A percentile compares a stretch with the other conserved stretches of the same genome.
phyloP scores from a whole-genome alignment of 371 early-diverging fungal species.

The Mucor piriformis region DNA sequence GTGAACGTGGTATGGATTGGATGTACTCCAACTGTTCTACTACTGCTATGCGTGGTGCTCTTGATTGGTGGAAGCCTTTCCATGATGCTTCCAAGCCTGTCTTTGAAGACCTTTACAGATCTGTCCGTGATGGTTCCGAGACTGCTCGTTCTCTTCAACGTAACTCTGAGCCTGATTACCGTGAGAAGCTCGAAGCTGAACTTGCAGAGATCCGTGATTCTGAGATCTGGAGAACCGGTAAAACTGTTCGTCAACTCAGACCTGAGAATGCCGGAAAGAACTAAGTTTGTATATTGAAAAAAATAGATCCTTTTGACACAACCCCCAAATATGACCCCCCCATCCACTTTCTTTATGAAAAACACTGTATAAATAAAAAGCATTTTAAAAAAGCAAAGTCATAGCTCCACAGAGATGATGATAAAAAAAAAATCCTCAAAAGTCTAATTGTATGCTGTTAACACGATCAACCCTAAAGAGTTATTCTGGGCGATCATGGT shows the following conservation, averaged over 20 bases:
- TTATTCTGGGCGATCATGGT: no score
- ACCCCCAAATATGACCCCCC: constrained; percentile 1
- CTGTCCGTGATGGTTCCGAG: constrained; percentile 89
- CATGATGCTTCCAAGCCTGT: constrained; percentile 93
- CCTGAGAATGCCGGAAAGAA: constrained; percentile 71
- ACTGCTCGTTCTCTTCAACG: constrained; percentile 86
- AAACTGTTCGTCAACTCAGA: constrained; percentile 86
- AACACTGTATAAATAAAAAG: not conserved
- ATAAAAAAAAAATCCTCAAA: no score
- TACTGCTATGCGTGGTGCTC: constrained; percentile 94
- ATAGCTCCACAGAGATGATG: no score
- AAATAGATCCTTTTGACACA: not conserved
- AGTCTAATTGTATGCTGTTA: no score
- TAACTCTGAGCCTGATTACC: constrained; percentile 91
- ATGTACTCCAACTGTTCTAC: constrained; percentile 96
- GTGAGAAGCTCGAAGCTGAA: constrained; percentile 89
- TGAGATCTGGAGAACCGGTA: constrained; percentile 79
- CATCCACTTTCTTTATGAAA: not conserved
- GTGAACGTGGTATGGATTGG: constrained; percentile 98
- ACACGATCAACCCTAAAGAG: no score
- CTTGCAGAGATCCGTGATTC: constrained; percentile 79
- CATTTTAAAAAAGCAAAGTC: not conserved
- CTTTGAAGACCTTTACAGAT: constrained; percentile 87
- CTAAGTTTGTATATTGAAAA: constrained; percentile 3
- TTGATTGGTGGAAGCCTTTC: constrained; percentile 97